Evolutionary conservation across 805 yeast genomes (phyloP).

Genomic region (Ogataea ganodermae): DNA sequence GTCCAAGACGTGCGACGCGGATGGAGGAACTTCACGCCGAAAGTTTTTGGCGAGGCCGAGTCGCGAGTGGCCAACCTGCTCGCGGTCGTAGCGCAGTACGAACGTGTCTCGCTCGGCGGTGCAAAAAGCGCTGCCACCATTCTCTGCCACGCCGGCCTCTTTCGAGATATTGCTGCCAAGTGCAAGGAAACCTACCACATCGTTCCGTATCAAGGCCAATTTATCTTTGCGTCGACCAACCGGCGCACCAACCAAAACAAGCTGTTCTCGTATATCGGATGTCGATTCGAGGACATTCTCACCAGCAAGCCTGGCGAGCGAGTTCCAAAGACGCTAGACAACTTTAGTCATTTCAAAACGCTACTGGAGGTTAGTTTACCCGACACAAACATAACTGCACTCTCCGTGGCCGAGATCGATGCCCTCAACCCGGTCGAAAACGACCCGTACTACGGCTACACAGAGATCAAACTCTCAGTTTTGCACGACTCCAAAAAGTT

Average conservation of each 20-base stretch:
- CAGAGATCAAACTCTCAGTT: slow-evolving; percentile 9
- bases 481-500: neutral
- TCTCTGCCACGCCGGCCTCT: slow-evolving; percentile 12
- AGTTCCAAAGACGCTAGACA: slow-evolving; percentile 2
- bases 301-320: neutral
- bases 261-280: slow-evolving; percentile 8
- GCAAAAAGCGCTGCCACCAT: neutral
- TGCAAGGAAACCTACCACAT: slow-evolving; percentile 6
- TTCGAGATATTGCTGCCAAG: slow-evolving; percentile 6
- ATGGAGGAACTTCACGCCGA: slow-evolving; percentile 1
- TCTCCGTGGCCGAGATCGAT: slow-evolving; percentile 12
- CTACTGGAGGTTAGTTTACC: slow-evolving; percentile 4
- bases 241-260: slow-evolving; percentile 4
- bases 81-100: slow-evolving; percentile 7
- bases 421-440: slow-evolving; percentile 2
- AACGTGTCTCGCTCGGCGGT: neutral
- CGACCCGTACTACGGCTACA: neutral
- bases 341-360: slow-evolving; percentile 8
- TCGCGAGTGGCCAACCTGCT: slow-evolving; percentile 7
- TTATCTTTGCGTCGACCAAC: slow-evolving; percentile 10
- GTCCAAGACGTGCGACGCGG: slow-evolving; percentile 5
- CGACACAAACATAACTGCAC: neutral
- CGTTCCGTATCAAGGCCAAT: slow-evolving; percentile 13
- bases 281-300: slow-evolving; percentile 14
- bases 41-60: slow-evolving; percentile 1